Percentiles rank a stretch among this genome's conserved stretches.
These are phyloP conservation scores for Wickerhamiella alocasiicola DNA, from an alignment of 805 yeast genomes.

Conservation along the genomic window DNA sequence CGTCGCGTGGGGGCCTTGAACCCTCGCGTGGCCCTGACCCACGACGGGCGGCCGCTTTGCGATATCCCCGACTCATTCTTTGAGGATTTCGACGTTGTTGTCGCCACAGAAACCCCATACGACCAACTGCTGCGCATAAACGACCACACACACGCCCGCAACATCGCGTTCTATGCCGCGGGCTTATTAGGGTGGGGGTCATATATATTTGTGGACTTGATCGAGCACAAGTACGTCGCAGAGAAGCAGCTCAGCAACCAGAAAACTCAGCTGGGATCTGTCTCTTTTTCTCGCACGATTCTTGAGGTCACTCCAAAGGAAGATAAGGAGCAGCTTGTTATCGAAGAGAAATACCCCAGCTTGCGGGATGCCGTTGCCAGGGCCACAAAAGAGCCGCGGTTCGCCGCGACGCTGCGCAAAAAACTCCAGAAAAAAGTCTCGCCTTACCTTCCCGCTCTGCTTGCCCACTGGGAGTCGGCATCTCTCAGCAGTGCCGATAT, in stretches of 20 bases:
- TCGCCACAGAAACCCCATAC: conserved; percentile 53
- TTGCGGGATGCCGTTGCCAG: conserved; percentile 15
- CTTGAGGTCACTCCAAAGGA: conserved; percentile 29
- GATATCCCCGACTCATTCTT: conserved; percentile 31
- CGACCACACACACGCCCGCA: conserved; percentile 38
- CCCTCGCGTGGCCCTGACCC: conserved; percentile 46
- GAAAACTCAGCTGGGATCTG: conserved; percentile 41
- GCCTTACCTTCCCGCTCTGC: conserved; percentile 45
- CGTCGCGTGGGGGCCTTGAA: conserved; percentile 44
- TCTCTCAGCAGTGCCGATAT: conserved; percentile 25
- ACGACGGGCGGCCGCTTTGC: conserved; percentile 30
- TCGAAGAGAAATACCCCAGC: conserved; percentile 21
- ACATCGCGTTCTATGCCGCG: conserved; percentile 55
- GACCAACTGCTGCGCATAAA: conserved; percentile 38
- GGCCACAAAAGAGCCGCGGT: conserved; percentile 13
- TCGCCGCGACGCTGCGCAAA: conserved; percentile 17
- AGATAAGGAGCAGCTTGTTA: conserved; percentile 28
- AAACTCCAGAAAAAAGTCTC: conserved; percentile 36
- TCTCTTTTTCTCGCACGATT: conserved; percentile 34
- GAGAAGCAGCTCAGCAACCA: conserved; percentile 14
- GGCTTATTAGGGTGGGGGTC: conserved; percentile 75
- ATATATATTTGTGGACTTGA: conserved; percentile 65
- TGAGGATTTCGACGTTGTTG: conserved; percentile 50
- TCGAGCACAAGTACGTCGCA: conserved; percentile 37
- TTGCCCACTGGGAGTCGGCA: conserved; percentile 40